Evolutionary conservation across 306 rosid species (phyloP), one percentile per base, ranked within the genome.

Genomic region (Cucurbita pepo): DNA sequence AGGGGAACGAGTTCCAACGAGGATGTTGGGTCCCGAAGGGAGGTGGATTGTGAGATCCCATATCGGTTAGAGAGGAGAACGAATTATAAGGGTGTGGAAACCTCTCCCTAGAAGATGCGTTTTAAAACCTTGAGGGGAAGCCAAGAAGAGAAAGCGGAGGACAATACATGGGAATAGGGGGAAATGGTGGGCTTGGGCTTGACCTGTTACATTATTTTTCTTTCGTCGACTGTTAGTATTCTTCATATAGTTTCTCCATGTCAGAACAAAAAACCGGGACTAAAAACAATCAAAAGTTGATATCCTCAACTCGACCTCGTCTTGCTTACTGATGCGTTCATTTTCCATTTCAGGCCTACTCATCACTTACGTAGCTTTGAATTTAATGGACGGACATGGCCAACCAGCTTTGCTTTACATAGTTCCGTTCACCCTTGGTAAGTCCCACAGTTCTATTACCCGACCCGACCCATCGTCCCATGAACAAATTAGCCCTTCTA

Each of bases 301-400:
- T 66, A 12, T 25, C 22, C 71, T 41, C 51, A 13, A 71, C 16
- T 18, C 18, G 43, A 18, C 7, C 5, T 14, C 25, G 66, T 21
- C 19, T 69, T 25, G 67, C 21, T 9, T 5, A 45, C 14, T 52
- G 38, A 4, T 8, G 55, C 44, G 74, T 69, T 75, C 59, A 57
- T 45, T 69, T 74, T 71, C 34, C 61, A 56, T 4, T 74, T 70
- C 79, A 95, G 99, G 99, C 78, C 96, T 95, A 34, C 92, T 95
- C 22, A 50, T 95, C 84, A 95, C 99, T 22, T 95, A 95, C 25
- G 85, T 95, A 72, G 99, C 99, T 77, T 82, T 95, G 86, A 95
- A 95, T 89, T 78, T 95, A 81, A 95, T 95, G 99, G 99, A 95
- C 62, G 99, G 97, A 60, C 99, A 91, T 76, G 99, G 97, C 73